phyloP scores from a whole-genome alignment of 2,329 filamentous ascomycete genomes.

The Cadophora gregata region DNA sequence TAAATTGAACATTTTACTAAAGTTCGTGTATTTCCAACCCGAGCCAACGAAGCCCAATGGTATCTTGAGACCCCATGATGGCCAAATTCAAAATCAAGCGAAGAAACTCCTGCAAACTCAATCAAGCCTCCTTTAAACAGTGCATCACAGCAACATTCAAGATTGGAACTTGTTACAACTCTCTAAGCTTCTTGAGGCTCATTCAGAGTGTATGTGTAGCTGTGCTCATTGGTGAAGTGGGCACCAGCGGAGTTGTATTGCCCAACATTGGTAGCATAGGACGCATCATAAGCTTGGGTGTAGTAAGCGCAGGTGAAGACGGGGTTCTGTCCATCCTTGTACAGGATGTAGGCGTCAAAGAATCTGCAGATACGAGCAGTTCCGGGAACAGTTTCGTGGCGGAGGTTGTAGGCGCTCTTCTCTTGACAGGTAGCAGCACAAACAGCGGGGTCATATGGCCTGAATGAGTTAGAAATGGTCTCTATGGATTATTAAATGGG shows the following conservation, averaged over 20 bases:
- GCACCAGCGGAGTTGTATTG: conserved; percentile 32
- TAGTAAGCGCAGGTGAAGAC: conserved; percentile 49
- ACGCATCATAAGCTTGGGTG: conserved; percentile 41
- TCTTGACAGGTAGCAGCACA: conserved; percentile 41
- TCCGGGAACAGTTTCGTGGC: conserved; percentile 15
- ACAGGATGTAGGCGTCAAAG: conserved; percentile 48
- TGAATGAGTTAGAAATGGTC: conserved; percentile 14
- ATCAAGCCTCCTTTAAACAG: not conserved
- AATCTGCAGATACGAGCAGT: conserved; percentile 37
- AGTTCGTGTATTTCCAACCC: not conserved
- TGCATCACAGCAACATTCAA: not conserved
- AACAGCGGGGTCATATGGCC: conserved; percentile 43
- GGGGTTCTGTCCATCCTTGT: conserved; percentile 45
- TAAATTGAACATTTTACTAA: conserved; percentile 16
- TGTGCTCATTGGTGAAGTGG: conserved; percentile 35
- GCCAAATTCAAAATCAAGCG: not conserved
- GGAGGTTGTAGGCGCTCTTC: conserved; percentile 32
- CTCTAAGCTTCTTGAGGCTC: not conserved
- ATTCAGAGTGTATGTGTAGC: conserved; percentile 28
- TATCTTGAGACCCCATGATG: not conserved
- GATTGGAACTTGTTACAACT: not conserved
- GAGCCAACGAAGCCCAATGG: not conserved
- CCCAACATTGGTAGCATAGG: conserved; percentile 29
- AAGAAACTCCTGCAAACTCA: not conserved
- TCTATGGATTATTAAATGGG: not conserved